Percentiles rank a stretch among this genome's conserved stretches.
Evolutionary conservation across 495 filamentous ascomycete species (phyloP).

Genomic region (Tuber umbilicatum): DNA sequence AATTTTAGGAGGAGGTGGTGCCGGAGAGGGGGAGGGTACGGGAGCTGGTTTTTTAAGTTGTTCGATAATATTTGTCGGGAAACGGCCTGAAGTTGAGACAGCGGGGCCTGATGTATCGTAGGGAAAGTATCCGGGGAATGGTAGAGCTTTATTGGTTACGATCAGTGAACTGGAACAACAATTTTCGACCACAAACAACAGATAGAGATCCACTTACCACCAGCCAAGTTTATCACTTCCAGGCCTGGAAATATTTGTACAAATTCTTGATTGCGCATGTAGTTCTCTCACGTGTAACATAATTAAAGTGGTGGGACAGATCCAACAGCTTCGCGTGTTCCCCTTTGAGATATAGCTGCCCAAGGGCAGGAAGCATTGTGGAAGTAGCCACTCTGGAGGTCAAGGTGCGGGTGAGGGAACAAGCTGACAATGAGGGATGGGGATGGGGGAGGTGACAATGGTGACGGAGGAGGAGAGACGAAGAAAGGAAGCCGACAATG

Average conservation of each 20-base stretch:
- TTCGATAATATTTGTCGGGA: conserved; percentile 40
- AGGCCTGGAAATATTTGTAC: conserved; percentile 78
- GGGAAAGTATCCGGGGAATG: conserved; percentile 74
- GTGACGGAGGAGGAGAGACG: neutral
- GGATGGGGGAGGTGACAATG: neutral
- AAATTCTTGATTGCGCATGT: conserved; percentile 65
- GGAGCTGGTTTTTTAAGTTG: conserved; percentile 51
- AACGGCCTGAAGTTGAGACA: conserved; percentile 64
- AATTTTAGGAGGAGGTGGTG: neutral
- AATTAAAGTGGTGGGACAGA: conserved; percentile 70
- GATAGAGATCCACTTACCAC: conserved; percentile 53
- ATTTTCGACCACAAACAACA: neutral
- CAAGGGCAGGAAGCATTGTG: neutral
- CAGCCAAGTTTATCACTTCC: conserved; percentile 77
- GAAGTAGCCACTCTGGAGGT: conserved; percentile 10
- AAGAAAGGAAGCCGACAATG: neutral
- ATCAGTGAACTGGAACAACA: conserved; percentile 10
- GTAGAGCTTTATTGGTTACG: conserved; percentile 54
- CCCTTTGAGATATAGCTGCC: neutral
- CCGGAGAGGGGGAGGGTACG: conserved; percentile 47
- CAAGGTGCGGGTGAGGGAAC: neutral
- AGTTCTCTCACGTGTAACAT: conserved; percentile 56
- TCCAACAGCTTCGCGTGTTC: conserved; percentile 54
- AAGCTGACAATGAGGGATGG: neutral
- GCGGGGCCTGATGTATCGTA: conserved; percentile 86